Conservation (phyloP, 1,284 basidiomycete species). For the Apiotrichum porosum region DNA sequence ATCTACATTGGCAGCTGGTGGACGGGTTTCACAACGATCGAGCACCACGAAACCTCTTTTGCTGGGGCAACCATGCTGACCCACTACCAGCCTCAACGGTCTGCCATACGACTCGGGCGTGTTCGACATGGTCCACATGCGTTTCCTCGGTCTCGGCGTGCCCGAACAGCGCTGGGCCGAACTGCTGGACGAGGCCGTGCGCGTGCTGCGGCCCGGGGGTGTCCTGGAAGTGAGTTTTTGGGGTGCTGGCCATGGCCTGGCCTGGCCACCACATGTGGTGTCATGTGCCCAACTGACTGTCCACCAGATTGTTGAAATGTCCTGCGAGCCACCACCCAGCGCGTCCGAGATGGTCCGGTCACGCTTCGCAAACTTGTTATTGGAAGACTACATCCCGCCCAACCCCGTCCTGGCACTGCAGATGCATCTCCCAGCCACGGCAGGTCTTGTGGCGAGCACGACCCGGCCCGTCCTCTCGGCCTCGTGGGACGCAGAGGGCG, state of each 20-base stretch:
- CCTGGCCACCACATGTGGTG: not conserved
- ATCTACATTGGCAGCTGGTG: too few relatives aligned
- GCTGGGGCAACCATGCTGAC: too few relatives aligned
- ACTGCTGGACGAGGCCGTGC: constrained; percentile 41
- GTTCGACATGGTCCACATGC: constrained; percentile 47
- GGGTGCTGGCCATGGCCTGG: too few relatives aligned
- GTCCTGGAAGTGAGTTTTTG: constrained; percentile 37
- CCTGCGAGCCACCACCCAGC: constrained; percentile 27
- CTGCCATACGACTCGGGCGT: constrained; percentile 44
- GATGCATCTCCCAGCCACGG: constrained; percentile 26
- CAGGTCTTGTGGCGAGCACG: constrained; percentile 1
- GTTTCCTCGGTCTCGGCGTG: constrained; percentile 44
- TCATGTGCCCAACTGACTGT: not conserved
- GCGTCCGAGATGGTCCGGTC: constrained; percentile 24
- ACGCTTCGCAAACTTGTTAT: constrained; percentile 34
- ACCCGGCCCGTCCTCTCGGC: constrained; percentile 7
- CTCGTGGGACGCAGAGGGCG: not conserved
- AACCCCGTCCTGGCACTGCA: constrained; percentile 33
- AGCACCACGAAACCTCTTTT: too few relatives aligned
- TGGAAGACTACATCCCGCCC: constrained; percentile 34
- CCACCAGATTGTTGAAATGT: constrained; percentile 44
- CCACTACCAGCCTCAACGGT: constrained; percentile 36
- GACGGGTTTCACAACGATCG: too few relatives aligned
- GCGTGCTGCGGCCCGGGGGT: constrained; percentile 44
- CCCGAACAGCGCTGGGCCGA: constrained; percentile 42